Base-by-base conservation (phyloP, 108 stramenopile genomes). In the Nitzschia sp. region DNA sequence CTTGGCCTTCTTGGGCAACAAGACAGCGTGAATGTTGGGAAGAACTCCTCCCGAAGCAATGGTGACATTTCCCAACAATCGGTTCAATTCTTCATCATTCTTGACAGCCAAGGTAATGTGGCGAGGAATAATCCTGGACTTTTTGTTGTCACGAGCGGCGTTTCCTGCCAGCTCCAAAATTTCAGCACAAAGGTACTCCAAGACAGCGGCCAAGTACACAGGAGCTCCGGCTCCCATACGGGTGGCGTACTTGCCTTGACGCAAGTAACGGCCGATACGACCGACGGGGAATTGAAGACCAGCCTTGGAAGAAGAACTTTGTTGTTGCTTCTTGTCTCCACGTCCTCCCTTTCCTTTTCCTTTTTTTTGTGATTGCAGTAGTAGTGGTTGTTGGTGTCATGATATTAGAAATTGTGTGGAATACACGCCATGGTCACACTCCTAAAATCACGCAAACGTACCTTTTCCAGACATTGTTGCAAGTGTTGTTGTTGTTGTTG, bases 11-110 rank as follows among this genome's bases (percentile, higher is more conserved):
- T 93, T 96, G 44, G 95, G 95, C 41, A 96, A 79, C 53, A 96
- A 86, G 10, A 94, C 92, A 10, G 93, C 83, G 86, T 98, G 97
- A 78, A 98, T 98, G 70, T 97, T 96, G 50, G 97, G 97, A 12
- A 98, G 72, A 12, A 81, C 80, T 70, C 95, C 95, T 46, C 95
- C 93, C 24, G 86, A 60, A 10, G 95, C 92, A 74, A 96, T 96
- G 68, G 93, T 95, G 59, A 94, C 91, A 51, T 72, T 74, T 51
- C 94, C 89, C 58, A 95, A 77, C 39, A 95, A 77, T 78, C 88
- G 87, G 86, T 92, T 94, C 71, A 87, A 73, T 76, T 88, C 89
- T 78, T 88, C 88, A 64, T 91, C 89, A 72, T 87, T 91, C 75
- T 87, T 83, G 74, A 95, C 86, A 41, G 94, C 94, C 56, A 95